Conservation (phyloP, 2,329 filamentous ascomycete species). For the Stagonosporopsis cucurbitacearum region DNA sequence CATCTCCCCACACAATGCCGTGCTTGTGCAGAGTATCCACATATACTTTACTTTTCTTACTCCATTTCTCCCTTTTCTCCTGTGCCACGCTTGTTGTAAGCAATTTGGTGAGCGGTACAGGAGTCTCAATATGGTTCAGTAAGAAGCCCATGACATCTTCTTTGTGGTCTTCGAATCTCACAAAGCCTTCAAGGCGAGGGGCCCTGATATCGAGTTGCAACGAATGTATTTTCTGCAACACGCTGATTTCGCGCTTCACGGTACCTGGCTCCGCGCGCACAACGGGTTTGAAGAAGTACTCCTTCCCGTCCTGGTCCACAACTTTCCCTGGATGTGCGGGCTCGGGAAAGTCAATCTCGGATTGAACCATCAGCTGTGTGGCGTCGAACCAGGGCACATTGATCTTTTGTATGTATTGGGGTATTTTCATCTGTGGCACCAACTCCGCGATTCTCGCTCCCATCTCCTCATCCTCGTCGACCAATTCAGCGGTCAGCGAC, state of each 20-base stretch:
- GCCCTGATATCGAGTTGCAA: constrained; percentile 22
- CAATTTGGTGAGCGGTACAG: constrained; percentile 22
- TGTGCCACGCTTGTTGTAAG: constrained; percentile 18
- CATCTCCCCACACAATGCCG: constrained; percentile 37
- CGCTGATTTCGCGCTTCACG: constrained; percentile 26
- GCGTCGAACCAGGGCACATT: constrained; percentile 24
- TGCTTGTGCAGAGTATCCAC: constrained; percentile 20
- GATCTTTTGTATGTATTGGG: constrained; percentile 28
- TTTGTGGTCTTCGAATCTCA: constrained; percentile 16
- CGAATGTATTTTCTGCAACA: constrained; percentile 18
- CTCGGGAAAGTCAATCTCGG: constrained; percentile 25
- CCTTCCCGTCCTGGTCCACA: neutral
- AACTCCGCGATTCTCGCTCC: constrained; percentile 22
- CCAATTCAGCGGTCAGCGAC: constrained; percentile 5
- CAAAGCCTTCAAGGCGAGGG: constrained; percentile 19
- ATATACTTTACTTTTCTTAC: constrained; percentile 18
- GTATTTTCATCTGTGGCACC: constrained; percentile 21
- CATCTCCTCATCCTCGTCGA: constrained; percentile 19
- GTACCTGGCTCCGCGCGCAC: constrained; percentile 21
- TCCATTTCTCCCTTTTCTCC: constrained; percentile 19
- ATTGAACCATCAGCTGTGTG: constrained; percentile 23
- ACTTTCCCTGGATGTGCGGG: constrained; percentile 29
- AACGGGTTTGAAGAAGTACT: constrained; percentile 28
- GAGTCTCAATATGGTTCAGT: constrained; percentile 19
- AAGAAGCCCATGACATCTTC: constrained; percentile 24